Evolutionary conservation across 257 asterid species (phyloP), one percentile per base, ranked within the genome.

Genomic region (Oldenlandia corymbosa): DNA sequence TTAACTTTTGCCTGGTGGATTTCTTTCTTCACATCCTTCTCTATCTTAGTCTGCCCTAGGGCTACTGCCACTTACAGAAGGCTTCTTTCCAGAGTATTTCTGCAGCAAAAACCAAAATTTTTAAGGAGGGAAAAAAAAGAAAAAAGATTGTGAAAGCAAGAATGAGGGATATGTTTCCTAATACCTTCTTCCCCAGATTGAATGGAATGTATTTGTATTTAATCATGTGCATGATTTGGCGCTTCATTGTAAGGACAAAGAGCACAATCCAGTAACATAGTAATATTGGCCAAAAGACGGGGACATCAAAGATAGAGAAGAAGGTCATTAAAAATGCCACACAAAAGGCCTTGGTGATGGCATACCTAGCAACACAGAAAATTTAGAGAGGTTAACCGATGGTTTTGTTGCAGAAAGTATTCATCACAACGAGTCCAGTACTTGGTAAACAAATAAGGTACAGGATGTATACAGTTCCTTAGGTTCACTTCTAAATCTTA

Each of bases 261-360:
- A 91, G 90, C 24, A 88, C 95, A 60, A 88, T 42, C 98, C 98
- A 91, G 83, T 91, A 91, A 76, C 78, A 83, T 68, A 91, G 65
- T 63, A 91, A 72, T 74, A 91, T 83, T 36, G 98, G 98, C 98
- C 98, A 91, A 72, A 88, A 91, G 55, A 86, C 98, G 5, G 95
- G 96, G 68, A 91, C 96, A 67, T 91, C 98, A 52, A 88, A 91
- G 71, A 88, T 62, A 45, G 96, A 86, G 63, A 91, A 88, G 85
- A 88, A 83, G 72, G 96, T 91, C 96, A 91, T 83, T 57, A 68
- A 52, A 71, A 91, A 86, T 60, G 95, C 95, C 47, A 88, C 69
- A 55, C 85, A 84, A 77, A 88, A 77, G 43, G 98, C 96, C 81
- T 88, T 91, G 11, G 96, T 91, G 78, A 91, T 81, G 66, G 96